Evolutionary conservation across 2,329 filamentous ascomycete genomes (phyloP).

Genomic region (Pseudogymnoascus sp.): DNA sequence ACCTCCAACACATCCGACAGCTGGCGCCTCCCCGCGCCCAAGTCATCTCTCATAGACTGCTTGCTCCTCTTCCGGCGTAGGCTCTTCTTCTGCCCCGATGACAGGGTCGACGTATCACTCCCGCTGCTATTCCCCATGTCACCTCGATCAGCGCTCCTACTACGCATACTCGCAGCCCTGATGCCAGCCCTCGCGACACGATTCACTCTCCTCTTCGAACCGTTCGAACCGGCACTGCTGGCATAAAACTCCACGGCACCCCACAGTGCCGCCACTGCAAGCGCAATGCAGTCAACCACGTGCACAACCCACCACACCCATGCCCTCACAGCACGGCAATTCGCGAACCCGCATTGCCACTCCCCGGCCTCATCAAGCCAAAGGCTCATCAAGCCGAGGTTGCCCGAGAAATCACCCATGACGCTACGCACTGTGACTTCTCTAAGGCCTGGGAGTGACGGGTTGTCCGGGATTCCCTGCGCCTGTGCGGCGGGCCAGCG

Average conservation of each 20-base stretch:
- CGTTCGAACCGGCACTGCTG: not conserved
- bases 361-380: slow-evolving; percentile 38
- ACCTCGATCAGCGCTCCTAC: not conserved
- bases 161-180: not conserved
- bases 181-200: not conserved
- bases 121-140: not conserved
- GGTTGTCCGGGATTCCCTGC: slow-evolving; percentile 33
- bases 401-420: slow-evolving; percentile 96
- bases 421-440: slow-evolving; percentile 94
- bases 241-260: not conserved
- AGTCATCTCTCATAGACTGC: not conserved
- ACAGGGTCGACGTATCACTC: not conserved
- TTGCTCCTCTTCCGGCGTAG: slow-evolving; percentile 8
- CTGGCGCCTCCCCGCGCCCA: slow-evolving; percentile 7
- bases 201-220: slow-evolving; percentile 1
- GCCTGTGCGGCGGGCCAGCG: slow-evolving; percentile 39
- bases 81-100: not conserved
- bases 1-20: slow-evolving; percentile 6
- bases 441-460: slow-evolving; percentile 54
- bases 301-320: slow-evolving; percentile 94
- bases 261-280: not conserved
- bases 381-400: slow-evolving; percentile 75
- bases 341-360: slow-evolving; percentile 75
- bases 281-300: slow-evolving; percentile 49
- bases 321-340: slow-evolving; percentile 73